These are phyloP conservation scores for Ophiocordyceps camponoti-saundersi DNA, from an alignment of 2,329 filamentous ascomycete genomes.

Conservation along the genomic window DNA sequence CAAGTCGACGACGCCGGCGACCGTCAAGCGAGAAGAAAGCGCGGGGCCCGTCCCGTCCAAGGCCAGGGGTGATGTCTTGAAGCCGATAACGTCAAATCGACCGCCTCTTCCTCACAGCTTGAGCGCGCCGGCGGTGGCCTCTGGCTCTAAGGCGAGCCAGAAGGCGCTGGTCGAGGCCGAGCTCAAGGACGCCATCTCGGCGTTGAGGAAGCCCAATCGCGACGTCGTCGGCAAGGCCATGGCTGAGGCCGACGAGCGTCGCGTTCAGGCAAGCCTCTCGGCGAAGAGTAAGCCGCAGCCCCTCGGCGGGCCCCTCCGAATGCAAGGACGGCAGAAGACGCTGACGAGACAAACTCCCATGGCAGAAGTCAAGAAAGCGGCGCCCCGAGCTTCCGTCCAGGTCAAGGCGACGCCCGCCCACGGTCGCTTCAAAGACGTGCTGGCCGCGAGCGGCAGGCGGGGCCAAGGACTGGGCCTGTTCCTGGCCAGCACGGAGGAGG, in stretches of 20 bases:
- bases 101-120: conserved; percentile 20
- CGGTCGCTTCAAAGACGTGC: conserved; percentile 34
- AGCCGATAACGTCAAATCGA: conserved; percentile 21
- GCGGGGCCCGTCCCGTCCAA: conserved; percentile 37
- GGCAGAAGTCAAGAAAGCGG: conserved; percentile 34
- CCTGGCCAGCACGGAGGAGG: conserved; percentile 10
- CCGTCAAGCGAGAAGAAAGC: conserved; percentile 52
- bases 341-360: background rate
- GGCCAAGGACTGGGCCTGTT: background rate
- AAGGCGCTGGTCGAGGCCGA: conserved; percentile 53
- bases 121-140: conserved; percentile 30
- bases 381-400: conserved; percentile 21
- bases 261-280: conserved; percentile 28
- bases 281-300: conserved; percentile 26
- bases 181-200: conserved; percentile 55
- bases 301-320: too few relatives aligned
- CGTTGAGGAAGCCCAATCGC: conserved; percentile 60
- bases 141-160: conserved; percentile 42
- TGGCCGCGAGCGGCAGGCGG: conserved; percentile 11
- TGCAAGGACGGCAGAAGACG: background rate
- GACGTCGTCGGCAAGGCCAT: conserved; percentile 49
- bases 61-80: conserved; percentile 25
- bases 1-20: conserved; percentile 41
- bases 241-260: conserved; percentile 49
- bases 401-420: conserved; percentile 42